These are phyloP conservation scores for Eutrema heterophyllum DNA, from an alignment of 345 rosid genomes.

Conservation along the genomic window DNA sequence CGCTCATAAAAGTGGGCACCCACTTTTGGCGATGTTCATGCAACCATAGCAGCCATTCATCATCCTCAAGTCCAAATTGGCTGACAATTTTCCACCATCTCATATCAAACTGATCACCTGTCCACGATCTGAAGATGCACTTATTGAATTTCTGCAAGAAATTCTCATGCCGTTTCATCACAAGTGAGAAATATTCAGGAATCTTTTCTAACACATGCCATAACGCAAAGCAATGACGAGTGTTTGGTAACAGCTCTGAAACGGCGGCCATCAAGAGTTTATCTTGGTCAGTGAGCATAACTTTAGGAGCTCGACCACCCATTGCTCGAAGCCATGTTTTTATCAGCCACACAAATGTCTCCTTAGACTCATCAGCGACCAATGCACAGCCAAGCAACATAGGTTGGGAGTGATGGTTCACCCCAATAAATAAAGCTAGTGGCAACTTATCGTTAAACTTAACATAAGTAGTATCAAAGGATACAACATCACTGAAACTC, in stretches of 20 bases:
- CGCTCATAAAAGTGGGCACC: slow-evolving; percentile 51
- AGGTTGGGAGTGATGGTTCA: slow-evolving; percentile 44
- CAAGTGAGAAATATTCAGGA: slow-evolving; percentile 39
- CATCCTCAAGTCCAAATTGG: slow-evolving; percentile 48
- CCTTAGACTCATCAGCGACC: slow-evolving; percentile 42
- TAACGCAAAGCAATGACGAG: slow-evolving; percentile 39
- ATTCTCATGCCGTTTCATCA: slow-evolving; percentile 41
- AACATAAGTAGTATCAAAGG: slow-evolving; percentile 44
- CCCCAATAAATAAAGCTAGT: slow-evolving; percentile 42
- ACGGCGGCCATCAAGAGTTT: slow-evolving; percentile 34
- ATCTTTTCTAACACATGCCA: slow-evolving; percentile 48
- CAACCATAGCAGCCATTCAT: slow-evolving; percentile 50
- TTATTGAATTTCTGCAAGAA: slow-evolving; percentile 55
- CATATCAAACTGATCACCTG: slow-evolving; percentile 44
- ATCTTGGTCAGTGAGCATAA: slow-evolving; percentile 45
- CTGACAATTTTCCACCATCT: slow-evolving; percentile 67
- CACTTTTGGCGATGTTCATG: slow-evolving; percentile 55
- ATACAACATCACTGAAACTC: slow-evolving; percentile 44
- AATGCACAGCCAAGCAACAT: slow-evolving; percentile 45
- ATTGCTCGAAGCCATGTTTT: slow-evolving; percentile 49
- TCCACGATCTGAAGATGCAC: slow-evolving; percentile 67
- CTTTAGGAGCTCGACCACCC: slow-evolving; percentile 41
- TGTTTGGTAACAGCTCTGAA: slow-evolving; percentile 39
- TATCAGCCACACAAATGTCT: slow-evolving; percentile 38
- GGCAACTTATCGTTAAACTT: slow-evolving; percentile 44